These are phyloP conservation scores for Boletus mariae DNA, from an alignment of 1,284 basidiomycete species.

Conservation along the genomic window DNA sequence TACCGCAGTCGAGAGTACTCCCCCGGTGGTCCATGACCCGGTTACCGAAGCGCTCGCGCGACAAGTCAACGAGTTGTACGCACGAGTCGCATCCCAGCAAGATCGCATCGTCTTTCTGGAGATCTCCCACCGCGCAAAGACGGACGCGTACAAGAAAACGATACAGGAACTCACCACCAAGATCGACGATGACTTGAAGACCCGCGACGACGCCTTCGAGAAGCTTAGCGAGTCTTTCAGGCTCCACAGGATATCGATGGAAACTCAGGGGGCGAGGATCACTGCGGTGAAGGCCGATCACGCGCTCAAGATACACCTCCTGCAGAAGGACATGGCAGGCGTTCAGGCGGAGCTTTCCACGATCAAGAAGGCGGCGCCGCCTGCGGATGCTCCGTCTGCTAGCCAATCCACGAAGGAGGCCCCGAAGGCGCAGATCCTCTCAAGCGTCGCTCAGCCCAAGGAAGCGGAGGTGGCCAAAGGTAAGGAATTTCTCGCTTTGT, in stretches of 20 bases:
- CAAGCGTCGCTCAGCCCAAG: neutral
- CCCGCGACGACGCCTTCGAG: slow-evolving; percentile 4
- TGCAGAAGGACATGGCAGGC: slow-evolving; percentile 16
- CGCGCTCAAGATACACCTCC: slow-evolving; percentile 15
- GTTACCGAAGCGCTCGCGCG: slow-evolving; percentile 7
- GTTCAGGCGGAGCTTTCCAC: slow-evolving; percentile 11
- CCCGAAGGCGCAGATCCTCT: neutral
- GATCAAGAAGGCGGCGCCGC: slow-evolving; percentile 7
- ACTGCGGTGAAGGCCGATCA: slow-evolving; percentile 21
- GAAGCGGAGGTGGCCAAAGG: slow-evolving; percentile 3
- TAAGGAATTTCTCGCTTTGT: neutral
- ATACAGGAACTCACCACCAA: slow-evolving; percentile 14
- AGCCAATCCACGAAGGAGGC: slow-evolving; percentile 7
- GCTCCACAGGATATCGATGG: slow-evolving; percentile 5
- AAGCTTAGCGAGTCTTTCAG: slow-evolving; percentile 8
- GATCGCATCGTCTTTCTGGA: slow-evolving; percentile 16
- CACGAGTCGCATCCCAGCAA: slow-evolving; percentile 13
- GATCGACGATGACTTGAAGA: slow-evolving; percentile 6
- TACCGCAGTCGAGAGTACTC: slow-evolving; percentile 11
- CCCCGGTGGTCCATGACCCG: neutral
- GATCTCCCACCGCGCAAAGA: slow-evolving; percentile 3
- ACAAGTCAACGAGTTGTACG: slow-evolving; percentile 8
- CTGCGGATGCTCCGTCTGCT: neutral
- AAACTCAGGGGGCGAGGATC: slow-evolving; percentile 18
- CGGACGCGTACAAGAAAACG: slow-evolving; percentile 7